Evolutionary conservation across 2,329 filamentous ascomycete species (phyloP).

Genomic region (Nemania serpens): DNA sequence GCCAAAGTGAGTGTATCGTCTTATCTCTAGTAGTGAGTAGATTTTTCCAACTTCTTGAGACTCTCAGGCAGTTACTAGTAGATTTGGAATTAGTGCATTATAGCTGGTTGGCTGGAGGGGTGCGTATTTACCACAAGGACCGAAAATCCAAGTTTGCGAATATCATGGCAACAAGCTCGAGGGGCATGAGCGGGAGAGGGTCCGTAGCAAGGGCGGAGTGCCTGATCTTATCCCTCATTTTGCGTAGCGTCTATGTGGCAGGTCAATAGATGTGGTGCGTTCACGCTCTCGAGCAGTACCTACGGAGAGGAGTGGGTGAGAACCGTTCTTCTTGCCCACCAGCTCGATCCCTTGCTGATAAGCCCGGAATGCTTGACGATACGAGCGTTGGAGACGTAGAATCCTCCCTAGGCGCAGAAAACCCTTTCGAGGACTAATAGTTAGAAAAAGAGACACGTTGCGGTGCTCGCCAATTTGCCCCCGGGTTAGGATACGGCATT

Average conservation of each 20-base stretch:
- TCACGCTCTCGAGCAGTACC: slow-evolving; percentile 3
- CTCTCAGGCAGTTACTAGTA: slow-evolving; percentile 33
- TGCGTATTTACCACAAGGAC: slow-evolving; percentile 31
- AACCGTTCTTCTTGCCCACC: slow-evolving; percentile 33
- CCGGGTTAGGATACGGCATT: not conserved
- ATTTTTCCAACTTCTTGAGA: slow-evolving; percentile 36
- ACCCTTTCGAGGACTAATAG: slow-evolving; percentile 21
- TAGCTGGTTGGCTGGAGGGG: not conserved
- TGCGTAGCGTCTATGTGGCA: slow-evolving; percentile 22
- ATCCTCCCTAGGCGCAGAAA: slow-evolving; percentile 40
- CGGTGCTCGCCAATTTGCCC: not conserved
- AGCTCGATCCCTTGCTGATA: slow-evolving; percentile 37
- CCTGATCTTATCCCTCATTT: slow-evolving; percentile 30
- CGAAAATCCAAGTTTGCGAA: slow-evolving; percentile 33
- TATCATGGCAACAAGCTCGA: slow-evolving; percentile 36
- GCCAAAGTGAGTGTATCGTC: slow-evolving; percentile 31
- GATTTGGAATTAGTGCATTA: slow-evolving; percentile 4
- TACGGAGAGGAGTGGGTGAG: slow-evolving; percentile 32
- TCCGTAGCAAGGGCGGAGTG: slow-evolving; percentile 27
- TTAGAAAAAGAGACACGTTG: slow-evolving; percentile 18
- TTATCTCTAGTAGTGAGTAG: slow-evolving; percentile 25
- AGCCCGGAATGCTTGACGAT: slow-evolving; percentile 28
- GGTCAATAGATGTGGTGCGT: slow-evolving; percentile 2
- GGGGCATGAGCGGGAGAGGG: slow-evolving; percentile 33
- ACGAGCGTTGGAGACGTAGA: slow-evolving; percentile 29